A percentile compares a stretch with the other conserved stretches of the same genome.
Evolutionary conservation across 225 moss, liverwort and hornwort species (phyloP).

Genomic region (Pseudoscleropodium purum): DNA sequence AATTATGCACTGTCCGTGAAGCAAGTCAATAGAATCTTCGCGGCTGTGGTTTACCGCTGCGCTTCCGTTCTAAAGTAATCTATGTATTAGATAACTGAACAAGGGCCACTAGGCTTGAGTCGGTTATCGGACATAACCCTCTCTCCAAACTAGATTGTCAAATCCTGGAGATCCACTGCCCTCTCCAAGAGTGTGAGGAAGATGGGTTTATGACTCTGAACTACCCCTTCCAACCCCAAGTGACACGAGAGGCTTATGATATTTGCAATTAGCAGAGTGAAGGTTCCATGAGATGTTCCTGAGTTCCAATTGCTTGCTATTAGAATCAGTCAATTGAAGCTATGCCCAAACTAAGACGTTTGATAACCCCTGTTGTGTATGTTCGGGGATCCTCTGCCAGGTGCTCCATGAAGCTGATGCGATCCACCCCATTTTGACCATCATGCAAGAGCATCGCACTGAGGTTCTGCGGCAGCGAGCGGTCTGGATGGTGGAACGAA

Average conservation of each 20-base stretch:
- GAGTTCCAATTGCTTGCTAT: not conserved
- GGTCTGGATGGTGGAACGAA: constrained; percentile 79
- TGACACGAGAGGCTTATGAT: not conserved
- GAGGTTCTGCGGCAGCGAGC: constrained; percentile 67
- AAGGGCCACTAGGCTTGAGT: not conserved
- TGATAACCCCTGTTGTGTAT: not conserved
- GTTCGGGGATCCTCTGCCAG: not conserved
- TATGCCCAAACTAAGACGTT: not conserved
- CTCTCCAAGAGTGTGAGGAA: not conserved
- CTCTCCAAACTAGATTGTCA: not conserved
- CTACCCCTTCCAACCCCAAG: not conserved
- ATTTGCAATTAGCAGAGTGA: not conserved
- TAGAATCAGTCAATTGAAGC: not conserved
- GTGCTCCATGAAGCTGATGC: constrained; percentile 46
- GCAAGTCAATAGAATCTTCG: not conserved
- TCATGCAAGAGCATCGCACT: constrained; percentile 80
- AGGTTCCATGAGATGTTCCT: not conserved
- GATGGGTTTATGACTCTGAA: not conserved
- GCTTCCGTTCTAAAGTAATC: not conserved
- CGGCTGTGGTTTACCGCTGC: not conserved
- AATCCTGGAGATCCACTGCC: not conserved
- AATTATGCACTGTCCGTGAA: not conserved
- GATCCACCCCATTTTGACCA: constrained; percentile 55
- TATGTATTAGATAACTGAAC: not conserved
- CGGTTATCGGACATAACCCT: not conserved